Conservation (phyloP, 805 yeast species). For the Hanseniaspora hatyaiensis region DNA sequence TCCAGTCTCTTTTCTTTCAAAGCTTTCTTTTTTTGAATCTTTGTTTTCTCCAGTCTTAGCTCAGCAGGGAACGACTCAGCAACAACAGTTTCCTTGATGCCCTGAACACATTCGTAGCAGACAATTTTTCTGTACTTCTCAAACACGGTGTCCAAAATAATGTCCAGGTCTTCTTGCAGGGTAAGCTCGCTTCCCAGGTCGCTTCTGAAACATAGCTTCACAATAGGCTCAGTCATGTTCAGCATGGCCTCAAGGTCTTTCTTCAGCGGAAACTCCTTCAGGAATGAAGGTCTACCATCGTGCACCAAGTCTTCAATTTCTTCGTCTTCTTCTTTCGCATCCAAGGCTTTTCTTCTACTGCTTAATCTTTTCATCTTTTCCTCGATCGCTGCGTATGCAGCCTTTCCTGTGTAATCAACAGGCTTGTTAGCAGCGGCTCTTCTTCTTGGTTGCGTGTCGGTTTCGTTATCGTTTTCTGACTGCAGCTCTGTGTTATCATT, state of each 20-base stretch:
- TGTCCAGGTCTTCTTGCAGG: conserved; percentile 7
- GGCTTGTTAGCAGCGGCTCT: conserved; percentile 8
- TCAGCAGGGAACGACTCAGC: not conserved
- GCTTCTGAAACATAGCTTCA: conserved; percentile 3
- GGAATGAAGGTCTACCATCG: conserved; percentile 9
- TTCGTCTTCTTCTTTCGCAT: not conserved
- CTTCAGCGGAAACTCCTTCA: conserved; percentile 14
- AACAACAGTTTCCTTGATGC: not conserved
- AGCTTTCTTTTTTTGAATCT: not conserved
- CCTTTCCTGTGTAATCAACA: conserved; percentile 14
- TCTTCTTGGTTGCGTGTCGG: not conserved
- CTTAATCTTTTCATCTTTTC: conserved; percentile 1
- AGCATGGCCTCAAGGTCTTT: not conserved
- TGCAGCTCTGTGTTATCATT: not conserved
- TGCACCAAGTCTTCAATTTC: conserved; percentile 3
- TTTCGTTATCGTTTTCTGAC: not conserved
- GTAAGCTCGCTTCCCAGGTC: not conserved
- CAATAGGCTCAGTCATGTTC: not conserved
- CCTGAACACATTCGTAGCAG: conserved; percentile 10
- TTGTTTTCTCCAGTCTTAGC: not conserved
- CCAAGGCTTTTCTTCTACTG: conserved; percentile 8
- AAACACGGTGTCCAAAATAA: conserved; percentile 5
- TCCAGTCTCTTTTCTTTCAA: conserved; percentile 7
- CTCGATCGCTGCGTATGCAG: conserved; percentile 7
- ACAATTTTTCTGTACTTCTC: not conserved